Evolutionary conservation across 148 eudicot genomes (phyloP).

Genomic region (Polygonum maritimum): DNA sequence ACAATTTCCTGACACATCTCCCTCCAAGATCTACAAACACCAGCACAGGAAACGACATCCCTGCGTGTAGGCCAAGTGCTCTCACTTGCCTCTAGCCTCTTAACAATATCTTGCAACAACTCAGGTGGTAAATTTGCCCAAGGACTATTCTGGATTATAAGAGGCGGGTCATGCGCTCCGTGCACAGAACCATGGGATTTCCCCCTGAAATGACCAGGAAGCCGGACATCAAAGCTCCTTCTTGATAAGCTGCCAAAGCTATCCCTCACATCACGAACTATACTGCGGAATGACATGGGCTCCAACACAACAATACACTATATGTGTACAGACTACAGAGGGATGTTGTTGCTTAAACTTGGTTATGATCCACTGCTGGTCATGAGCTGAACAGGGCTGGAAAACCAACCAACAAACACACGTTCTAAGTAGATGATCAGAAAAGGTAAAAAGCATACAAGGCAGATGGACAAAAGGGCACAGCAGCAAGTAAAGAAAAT

Average conservation of each 20-base stretch:
- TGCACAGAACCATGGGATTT: constrained; percentile 86
- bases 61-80: constrained; percentile 79
- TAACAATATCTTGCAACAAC: constrained; percentile 68
- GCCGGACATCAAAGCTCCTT: constrained; percentile 65
- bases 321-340: background rate
- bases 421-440: constrained; percentile 6
- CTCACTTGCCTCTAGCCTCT: constrained; percentile 83
- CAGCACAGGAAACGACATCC: constrained; percentile 87
- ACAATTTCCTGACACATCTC: constrained; percentile 88
- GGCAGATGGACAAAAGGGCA: constrained; percentile 2
- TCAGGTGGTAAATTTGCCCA: constrained; percentile 93
- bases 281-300: constrained; percentile 79
- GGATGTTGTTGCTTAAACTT: background rate
- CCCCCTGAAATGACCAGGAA: constrained; percentile 50
- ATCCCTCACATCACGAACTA: constrained; percentile 83
- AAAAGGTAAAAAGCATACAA: background rate
- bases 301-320: background rate
- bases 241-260: constrained; percentile 85
- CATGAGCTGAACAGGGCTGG: background rate
- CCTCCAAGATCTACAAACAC: constrained; percentile 88
- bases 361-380: background rate
- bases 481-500: background rate
- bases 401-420: background rate
- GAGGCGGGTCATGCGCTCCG: constrained; percentile 53
- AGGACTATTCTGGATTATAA: constrained; percentile 58